Evolutionary conservation across 139 green algal genomes (phyloP).

Genomic region (Tetraselmis chui): DNA sequence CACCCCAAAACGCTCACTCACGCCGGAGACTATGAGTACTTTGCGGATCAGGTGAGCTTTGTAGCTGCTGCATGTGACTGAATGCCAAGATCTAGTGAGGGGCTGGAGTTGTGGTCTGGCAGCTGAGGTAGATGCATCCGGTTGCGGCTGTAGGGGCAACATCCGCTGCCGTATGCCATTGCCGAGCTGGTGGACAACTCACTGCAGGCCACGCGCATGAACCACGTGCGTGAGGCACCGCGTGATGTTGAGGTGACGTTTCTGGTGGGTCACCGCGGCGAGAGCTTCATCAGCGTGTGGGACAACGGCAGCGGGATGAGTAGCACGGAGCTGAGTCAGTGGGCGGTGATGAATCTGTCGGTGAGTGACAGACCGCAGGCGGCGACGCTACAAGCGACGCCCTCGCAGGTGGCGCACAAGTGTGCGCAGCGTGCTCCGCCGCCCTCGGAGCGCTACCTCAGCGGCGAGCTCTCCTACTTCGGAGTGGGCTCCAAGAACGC

Average conservation of each 20-base stretch:
- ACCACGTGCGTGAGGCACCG: not conserved
- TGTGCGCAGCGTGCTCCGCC: not conserved
- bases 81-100: no score
- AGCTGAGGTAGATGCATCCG: no score
- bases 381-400: not conserved
- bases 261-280: not conserved
- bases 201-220: constrained; percentile 42
- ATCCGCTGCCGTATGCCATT: constrained; percentile 70
- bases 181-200: constrained; percentile 79
- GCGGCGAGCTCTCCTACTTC: constrained; percentile 71
- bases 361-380: constrained; percentile 54
- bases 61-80: no score
- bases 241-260: not conserved
- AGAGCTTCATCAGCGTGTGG: constrained; percentile 47
- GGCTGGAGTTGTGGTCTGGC: no score
- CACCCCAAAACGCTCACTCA: constrained; percentile 78
- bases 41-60: constrained; percentile 44
- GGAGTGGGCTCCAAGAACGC: constrained; percentile 76
- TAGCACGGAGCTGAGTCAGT: constrained; percentile 57
- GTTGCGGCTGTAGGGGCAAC: constrained; percentile 43
- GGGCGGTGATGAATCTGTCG: constrained; percentile 78
- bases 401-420: not conserved
- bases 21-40: constrained; percentile 80
- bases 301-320: constrained; percentile 73
- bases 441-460: constrained; percentile 47